Evolutionary conservation across 192 early-diverging fungal genomes (phyloP).

Genomic region (Coemansia sp.): DNA sequence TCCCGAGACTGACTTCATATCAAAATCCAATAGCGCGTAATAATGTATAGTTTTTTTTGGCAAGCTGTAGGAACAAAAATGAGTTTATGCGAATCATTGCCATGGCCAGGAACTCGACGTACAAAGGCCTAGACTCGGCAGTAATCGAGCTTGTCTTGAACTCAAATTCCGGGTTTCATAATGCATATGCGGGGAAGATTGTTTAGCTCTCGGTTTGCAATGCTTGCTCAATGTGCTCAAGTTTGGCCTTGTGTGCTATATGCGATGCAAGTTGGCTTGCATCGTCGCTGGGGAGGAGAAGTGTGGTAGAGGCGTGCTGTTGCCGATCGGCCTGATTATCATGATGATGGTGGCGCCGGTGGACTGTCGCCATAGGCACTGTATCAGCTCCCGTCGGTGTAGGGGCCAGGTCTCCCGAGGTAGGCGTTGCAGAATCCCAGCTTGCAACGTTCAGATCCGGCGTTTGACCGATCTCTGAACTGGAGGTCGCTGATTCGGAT

Average conservation of each 20-base stretch:
- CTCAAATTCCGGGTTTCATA: too few relatives aligned
- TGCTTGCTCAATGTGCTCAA: background rate
- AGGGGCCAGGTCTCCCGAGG: background rate
- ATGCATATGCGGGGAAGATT: too few relatives aligned
- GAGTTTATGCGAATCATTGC: too few relatives aligned
- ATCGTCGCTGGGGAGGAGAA: background rate
- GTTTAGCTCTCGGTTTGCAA: too few relatives aligned
- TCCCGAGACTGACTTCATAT: too few relatives aligned
- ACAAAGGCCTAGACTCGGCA: too few relatives aligned
- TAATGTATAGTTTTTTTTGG: too few relatives aligned
- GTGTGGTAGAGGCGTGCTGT: background rate
- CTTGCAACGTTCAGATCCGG: background rate
- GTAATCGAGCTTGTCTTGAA: too few relatives aligned
- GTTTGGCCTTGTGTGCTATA: background rate
- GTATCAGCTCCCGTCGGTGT: background rate
- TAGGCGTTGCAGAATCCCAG: background rate
- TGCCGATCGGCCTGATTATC: background rate
- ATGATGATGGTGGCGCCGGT: background rate
- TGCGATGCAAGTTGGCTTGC: constrained; percentile 1
- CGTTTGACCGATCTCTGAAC: background rate
- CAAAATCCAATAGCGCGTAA: too few relatives aligned
- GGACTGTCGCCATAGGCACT: background rate
- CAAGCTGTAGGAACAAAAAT: too few relatives aligned
- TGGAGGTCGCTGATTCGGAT: background rate
- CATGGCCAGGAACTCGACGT: too few relatives aligned